These are phyloP conservation scores for Ocimum tenuiflorum DNA, from an alignment of 257 asterid genomes.

Conservation along the genomic window DNA sequence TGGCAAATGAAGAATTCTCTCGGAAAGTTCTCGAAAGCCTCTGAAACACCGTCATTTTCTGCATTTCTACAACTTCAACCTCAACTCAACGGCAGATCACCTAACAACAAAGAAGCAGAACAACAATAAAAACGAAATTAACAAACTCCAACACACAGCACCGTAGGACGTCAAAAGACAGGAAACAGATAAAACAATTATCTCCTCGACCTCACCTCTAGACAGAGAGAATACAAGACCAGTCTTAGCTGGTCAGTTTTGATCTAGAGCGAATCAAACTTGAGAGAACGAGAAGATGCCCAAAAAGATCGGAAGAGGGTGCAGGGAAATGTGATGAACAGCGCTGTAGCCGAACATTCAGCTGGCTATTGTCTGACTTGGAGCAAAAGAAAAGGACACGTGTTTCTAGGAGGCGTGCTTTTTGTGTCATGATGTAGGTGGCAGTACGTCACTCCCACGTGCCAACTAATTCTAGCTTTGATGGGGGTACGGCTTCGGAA, in stretches of 20 bases:
- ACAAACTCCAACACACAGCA: background rate
- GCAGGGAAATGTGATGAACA: constrained; percentile 16
- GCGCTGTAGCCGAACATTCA: constrained; percentile 27
- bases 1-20: constrained; percentile 50
- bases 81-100: constrained; percentile 19
- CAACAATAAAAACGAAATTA: background rate
- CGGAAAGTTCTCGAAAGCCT: constrained; percentile 50
- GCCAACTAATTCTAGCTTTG: background rate
- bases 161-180: background rate
- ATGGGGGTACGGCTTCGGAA: constrained; percentile 9
- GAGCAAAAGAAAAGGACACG: constrained; percentile 31
- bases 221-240: constrained; percentile 7
- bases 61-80: constrained; percentile 19
- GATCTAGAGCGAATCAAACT: constrained; percentile 2
- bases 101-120: constrained; percentile 9
- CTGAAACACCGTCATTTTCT: constrained; percentile 44
- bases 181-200: background rate
- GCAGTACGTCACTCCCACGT: constrained; percentile 7
- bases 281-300: background rate
- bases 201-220: constrained; percentile 7
- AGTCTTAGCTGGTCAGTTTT: background rate
- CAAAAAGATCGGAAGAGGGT: constrained; percentile 30
- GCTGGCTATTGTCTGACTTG: constrained; percentile 18
- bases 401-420: constrained; percentile 8
- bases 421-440: background rate